Conservation (phyloP, 495 filamentous ascomycete species). For the Aspergillus wentii region DNA sequence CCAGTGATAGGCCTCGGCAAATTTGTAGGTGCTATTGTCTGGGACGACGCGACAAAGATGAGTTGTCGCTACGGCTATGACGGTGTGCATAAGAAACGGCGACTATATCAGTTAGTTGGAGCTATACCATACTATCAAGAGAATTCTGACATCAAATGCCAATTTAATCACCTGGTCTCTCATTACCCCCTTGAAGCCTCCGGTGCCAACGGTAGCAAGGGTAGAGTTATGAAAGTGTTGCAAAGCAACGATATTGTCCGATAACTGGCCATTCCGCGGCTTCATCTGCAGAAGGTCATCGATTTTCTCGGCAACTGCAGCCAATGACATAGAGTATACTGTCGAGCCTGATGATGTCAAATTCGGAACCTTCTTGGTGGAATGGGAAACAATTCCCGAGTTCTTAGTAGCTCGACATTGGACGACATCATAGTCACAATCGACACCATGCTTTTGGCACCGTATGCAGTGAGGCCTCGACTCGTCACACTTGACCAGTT, state of each 20-base stretch:
- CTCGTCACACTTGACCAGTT: slow-evolving; percentile 39
- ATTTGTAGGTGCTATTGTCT: slow-evolving; percentile 21
- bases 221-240: slow-evolving; percentile 32
- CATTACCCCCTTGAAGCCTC: slow-evolving; percentile 19
- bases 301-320: slow-evolving; percentile 18
- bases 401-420: slow-evolving; percentile 6
- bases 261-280: background rate
- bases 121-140: background rate
- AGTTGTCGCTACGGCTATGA: slow-evolving; percentile 34
- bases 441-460: slow-evolving; percentile 34
- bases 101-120: slow-evolving; percentile 23
- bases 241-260: slow-evolving; percentile 17
- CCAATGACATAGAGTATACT: slow-evolving; percentile 20
- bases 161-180: slow-evolving; percentile 28
- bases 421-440: slow-evolving; percentile 31
- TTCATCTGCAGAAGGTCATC: slow-evolving; percentile 17
- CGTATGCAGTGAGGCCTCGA: slow-evolving; percentile 37
- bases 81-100: slow-evolving; percentile 43
- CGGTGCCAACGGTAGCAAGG: slow-evolving; percentile 16
- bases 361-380: slow-evolving; percentile 8
- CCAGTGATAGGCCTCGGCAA: slow-evolving; percentile 37
- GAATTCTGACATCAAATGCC: slow-evolving; percentile 35
- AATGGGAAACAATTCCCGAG: slow-evolving; percentile 15
- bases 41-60: slow-evolving; percentile 32
- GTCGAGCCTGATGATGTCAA: slow-evolving; percentile 14